Evolutionary conservation across 2,329 filamentous ascomycete species (phyloP).

Genomic region (Beauveria sp.): DNA sequence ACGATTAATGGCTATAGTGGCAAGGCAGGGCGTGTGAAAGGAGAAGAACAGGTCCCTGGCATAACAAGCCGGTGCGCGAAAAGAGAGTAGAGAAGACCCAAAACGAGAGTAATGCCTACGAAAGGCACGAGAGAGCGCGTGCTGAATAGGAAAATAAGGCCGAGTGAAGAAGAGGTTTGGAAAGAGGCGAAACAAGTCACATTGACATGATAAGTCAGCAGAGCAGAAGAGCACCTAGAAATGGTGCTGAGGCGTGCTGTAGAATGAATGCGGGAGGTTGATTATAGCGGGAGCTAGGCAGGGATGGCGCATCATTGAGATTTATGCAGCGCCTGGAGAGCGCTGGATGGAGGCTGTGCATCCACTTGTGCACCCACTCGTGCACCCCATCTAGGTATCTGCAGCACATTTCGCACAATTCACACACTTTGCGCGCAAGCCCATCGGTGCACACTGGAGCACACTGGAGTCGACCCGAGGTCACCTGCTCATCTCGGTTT

Average conservation of each 20-base stretch:
- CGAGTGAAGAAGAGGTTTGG: background rate
- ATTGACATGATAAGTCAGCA: slow-evolving; percentile 12
- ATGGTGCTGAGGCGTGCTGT: background rate
- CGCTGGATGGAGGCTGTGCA: background rate
- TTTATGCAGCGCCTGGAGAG: background rate
- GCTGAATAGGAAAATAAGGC: background rate
- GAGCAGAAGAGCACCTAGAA: background rate
- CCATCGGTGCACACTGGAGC: background rate
- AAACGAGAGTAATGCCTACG: slow-evolving; percentile 5
- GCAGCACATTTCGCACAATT: no score
- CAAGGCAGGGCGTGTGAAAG: background rate
- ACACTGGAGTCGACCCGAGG: background rate
- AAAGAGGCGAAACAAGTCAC: slow-evolving; percentile 5
- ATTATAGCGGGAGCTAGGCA: background rate
- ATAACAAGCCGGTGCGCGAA: background rate
- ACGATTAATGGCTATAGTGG: background rate
- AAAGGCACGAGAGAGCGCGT: slow-evolving; percentile 3
- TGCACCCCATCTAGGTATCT: no score
- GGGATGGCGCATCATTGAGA: background rate
- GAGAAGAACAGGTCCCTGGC: background rate
- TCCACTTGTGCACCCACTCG: background rate
- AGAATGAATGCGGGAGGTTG: background rate
- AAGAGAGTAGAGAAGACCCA: background rate
- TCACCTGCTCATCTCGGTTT: slow-evolving; percentile 8
- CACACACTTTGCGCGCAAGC: background rate